Evolutionary conservation across 176 grass and related monocot species (phyloP), one percentile per base, ranked within the genome.

Genomic region (Luzula sylvatica): DNA sequence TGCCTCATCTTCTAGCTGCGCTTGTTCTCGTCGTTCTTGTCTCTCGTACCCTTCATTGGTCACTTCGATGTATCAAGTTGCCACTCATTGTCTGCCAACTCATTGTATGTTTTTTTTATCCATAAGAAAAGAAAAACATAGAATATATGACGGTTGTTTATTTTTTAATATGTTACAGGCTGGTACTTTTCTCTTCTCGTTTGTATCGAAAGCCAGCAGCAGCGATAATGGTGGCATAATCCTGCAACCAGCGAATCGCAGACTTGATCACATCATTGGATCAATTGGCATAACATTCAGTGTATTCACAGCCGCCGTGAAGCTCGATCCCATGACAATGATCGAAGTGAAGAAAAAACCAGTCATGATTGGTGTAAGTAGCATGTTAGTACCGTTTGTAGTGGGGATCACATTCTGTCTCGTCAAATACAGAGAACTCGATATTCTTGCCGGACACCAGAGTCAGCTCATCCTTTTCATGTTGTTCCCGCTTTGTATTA

Each of bases 111-210:
- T 35, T 35, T 35, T 35, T 9, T 7, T 35, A 35, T 35, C 30
- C 9, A 35, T 35, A 35, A 35, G 30, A 35, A 7, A 7, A 35
- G 30, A 35, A 35, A 2, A 4, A 35, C 5, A 1, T 35, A 35
- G 30, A 35, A 9, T 7, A 35, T 2, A 7, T 35, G 5, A 35
- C 30, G 30, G 9, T 35, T 4, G 5, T 35, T 35, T 35, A 7
- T 35, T 35, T 35, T 35, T 35, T 35, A 35, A 35, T 35, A 35
- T 35, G 30, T 35, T 35, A 35, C 18, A 59, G 56, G 20, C 20
- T 59, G 56, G 38, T 59, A 40, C 23, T 23, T 12, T 59, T 14
- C 23, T 59, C 20, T 59, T 41, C 20, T 30, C 23, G n/a, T 24
- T 59, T 21, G 8, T 9, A 7, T 23, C 38, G 3, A 15, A 23